Base-by-base conservation (phyloP, 495 filamentous ascomycete genomes). In the Aspergillus ellipticus region DNA sequence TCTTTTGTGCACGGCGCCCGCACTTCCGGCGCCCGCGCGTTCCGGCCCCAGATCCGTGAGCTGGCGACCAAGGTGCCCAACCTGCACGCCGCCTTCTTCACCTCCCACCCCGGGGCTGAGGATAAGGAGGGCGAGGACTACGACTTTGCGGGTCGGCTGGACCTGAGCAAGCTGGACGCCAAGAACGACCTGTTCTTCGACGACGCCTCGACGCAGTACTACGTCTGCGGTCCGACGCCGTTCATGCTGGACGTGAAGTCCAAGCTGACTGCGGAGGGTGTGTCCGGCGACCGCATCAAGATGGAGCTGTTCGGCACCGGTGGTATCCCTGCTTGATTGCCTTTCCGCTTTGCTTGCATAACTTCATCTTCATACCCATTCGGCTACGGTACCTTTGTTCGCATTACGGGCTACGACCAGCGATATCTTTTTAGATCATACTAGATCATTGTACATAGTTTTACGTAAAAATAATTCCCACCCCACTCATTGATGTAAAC, bases 231-330 rank as follows among this genome's bases (percentile, higher is more conserved):
- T 1, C 87, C 87, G 0, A 75, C 74, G 37, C 50, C 58, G 6
- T 90, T 90, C 73, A 92, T 89, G 88, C 65, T 71, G 4, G 79
- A 80, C 19, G 73, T 79, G 24, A 62, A 80, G 55, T 56, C 64
- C 9, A 67, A 66, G 39, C 71, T 90, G 55, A 61, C 74, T 42
- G 70, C 55, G 0, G 61, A 63, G 43, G 85, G 86, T 0, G 85
- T 89, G 0, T 60, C 58, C 4, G 66, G 64, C 41, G 79, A 77
- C 9, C 78, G 81, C 55, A 76, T 89, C 20, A 77, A 83, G 62
- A 75, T 89, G 62, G 87, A 90, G 67, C 64, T 86, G 13, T 90
- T 89, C 57, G 83, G 83, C 0, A 87, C 85, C 9, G 86, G 85
- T 0, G 77, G 73, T 50, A 59, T 74, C n/a, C 50, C 58, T 13